Conservation (phyloP, 768 basidiomycete genomes). For the Cystofilobasidium bisporidii region DNA sequence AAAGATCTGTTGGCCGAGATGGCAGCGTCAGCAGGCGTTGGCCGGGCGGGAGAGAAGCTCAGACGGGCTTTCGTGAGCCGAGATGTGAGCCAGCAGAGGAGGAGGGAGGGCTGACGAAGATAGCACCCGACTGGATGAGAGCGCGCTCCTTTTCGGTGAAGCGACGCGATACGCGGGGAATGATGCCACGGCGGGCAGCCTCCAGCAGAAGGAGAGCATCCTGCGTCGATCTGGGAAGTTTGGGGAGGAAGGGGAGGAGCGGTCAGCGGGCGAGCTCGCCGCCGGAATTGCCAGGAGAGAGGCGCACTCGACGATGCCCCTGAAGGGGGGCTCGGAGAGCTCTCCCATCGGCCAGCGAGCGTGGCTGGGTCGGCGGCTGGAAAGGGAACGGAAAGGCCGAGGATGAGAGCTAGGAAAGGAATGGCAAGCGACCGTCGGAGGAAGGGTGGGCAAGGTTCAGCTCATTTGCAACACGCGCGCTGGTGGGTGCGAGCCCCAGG, state of each 20-base stretch:
- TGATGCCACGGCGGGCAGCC: slow-evolving; percentile 77
- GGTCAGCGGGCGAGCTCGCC: neutral
- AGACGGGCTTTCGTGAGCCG: too few species aligned
- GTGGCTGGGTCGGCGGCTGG: neutral
- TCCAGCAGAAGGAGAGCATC: slow-evolving; percentile 94
- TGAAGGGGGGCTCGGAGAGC: slow-evolving; percentile 11
- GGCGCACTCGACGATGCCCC: slow-evolving; percentile 62
- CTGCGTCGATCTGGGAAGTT: slow-evolving; percentile 59
- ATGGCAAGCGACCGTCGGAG: too few species aligned
- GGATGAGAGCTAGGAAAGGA: too few species aligned
- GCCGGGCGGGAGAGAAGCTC: too few species aligned
- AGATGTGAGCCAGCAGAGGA: neutral
- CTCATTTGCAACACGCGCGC: too few species aligned
- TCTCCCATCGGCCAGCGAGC: slow-evolving; percentile 1
- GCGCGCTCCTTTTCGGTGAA: slow-evolving; percentile 24
- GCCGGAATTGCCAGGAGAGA: neutral
- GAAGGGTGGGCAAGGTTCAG: too few species aligned
- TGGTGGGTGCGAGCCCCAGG: too few species aligned
- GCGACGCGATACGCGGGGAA: slow-evolving; percentile 47
- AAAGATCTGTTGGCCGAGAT: slow-evolving; percentile 18
- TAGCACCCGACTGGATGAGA: slow-evolving; percentile 20
- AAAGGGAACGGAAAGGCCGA: too few species aligned
- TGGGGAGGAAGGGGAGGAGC: neutral
- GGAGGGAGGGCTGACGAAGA: slow-evolving; percentile 19
- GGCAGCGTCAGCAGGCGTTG: too few species aligned